Evolutionary conservation across 1,139 yeast genomes (phyloP).

Genomic region (Lodderomyces metapsilosis): DNA sequence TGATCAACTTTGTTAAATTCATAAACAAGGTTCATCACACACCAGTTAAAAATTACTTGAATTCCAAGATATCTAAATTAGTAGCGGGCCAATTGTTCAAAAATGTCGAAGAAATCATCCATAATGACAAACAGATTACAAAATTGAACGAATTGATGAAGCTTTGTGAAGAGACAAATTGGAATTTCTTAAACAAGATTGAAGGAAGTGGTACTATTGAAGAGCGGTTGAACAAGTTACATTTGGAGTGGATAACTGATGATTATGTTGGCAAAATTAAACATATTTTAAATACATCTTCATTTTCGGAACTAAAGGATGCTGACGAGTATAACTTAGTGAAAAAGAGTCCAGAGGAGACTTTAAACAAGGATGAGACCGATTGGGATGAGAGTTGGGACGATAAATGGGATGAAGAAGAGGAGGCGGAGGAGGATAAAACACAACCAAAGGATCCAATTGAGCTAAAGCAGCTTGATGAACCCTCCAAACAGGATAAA

Average conservation of each 20-base stretch:
- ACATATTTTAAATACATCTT: conserved; percentile 16
- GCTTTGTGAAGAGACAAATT: conserved; percentile 22
- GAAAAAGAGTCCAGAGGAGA: conserved; percentile 3
- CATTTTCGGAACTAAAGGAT: conserved; percentile 12
- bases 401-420: conserved; percentile 23
- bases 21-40: conserved; percentile 26
- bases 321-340: conserved; percentile 14
- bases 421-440: conserved; percentile 16
- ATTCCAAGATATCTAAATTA: conserved; percentile 30
- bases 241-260: conserved; percentile 32
- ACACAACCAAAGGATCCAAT: neutral
- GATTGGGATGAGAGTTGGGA: conserved; percentile 26
- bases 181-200: conserved; percentile 30
- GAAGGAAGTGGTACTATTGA: conserved; percentile 11
- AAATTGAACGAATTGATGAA: conserved; percentile 25
- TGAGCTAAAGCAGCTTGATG: neutral
- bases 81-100: conserved; percentile 31
- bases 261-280: conserved; percentile 26
- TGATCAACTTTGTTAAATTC: conserved; percentile 26
- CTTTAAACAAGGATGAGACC: conserved; percentile 9
- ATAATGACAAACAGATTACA: conserved; percentile 18
- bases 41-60: conserved; percentile 25
- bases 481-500: neutral
- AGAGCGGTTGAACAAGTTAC: conserved; percentile 27
- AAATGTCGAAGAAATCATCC: conserved; percentile 25